These are phyloP conservation scores for Elymus sibiricus DNA, from an alignment of 176 grass and related monocot genomes.

Conservation along the genomic window DNA sequence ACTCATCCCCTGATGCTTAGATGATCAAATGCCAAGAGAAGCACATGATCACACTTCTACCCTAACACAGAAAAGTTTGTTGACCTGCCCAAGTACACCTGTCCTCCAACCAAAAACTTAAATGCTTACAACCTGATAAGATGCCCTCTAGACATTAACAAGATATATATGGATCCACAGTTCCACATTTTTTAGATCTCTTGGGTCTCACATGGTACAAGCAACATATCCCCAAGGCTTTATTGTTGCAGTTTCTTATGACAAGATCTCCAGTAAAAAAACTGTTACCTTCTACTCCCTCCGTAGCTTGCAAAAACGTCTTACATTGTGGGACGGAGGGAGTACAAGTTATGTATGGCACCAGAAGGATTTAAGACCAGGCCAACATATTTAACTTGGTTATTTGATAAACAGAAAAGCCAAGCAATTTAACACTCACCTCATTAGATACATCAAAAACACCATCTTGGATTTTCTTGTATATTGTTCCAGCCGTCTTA, in stretches of 20 bases:
- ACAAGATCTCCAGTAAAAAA: neutral
- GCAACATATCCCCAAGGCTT: neutral
- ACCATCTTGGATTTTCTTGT: constrained; percentile 88
- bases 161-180: neutral
- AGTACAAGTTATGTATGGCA: neutral
- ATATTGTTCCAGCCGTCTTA: constrained; percentile 68
- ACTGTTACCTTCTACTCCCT: neutral
- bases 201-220: neutral
- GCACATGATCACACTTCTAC: neutral
- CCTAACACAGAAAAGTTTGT: neutral
- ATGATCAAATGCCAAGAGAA: constrained; percentile 15
- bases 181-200: neutral
- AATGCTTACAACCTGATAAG: neutral
- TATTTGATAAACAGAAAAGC: neutral
- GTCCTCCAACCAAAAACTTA: neutral
- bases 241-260: constrained; percentile 1
- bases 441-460: constrained; percentile 87
- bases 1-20: neutral
- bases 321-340: no score
- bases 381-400: neutral
- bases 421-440: constrained; percentile 22
- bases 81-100: neutral
- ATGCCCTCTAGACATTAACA: neutral
- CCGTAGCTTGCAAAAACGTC: no score
- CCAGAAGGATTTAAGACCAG: neutral